Evolutionary conservation across 345 rosid species (phyloP), one percentile per base, ranked within the genome.

Genomic region (Populus euphratica): DNA sequence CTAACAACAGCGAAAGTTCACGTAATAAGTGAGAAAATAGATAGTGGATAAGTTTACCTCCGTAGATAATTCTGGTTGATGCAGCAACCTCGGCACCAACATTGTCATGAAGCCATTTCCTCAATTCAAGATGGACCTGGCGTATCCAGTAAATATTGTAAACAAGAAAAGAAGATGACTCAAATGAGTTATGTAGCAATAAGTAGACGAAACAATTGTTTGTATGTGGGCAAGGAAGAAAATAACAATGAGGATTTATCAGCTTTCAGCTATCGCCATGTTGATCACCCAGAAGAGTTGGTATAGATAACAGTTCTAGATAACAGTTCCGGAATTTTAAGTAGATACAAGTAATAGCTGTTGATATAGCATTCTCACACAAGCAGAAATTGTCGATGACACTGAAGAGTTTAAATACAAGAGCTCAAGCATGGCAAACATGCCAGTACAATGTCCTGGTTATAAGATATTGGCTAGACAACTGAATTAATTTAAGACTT

Each of bases 61-160:
- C 96, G 85, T 90, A 91, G 69, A 90, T 90, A 65, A 91, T 87
- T 85, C 96, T 87, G 31, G 85, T 82, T 63, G 91, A 81, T 33
- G 82, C 85, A 74, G 93, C 93, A 78, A 87, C 85, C 76, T 87
- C 92, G 36, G 86, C 80, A 73, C 91, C 76, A 25, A 86, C 90
- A 80, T 90, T 88, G 56, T 86, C 83, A 4, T 75, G 75, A 56
- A 91, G 88, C 93, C 93, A 91, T 76, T 89, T 87, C 86, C 96
- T 91, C 84, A 91, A 81, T 50, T 87, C 90, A 65, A 31, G 50
- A 83, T 91, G 93, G 63, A 91, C 92, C 96, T 90, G 81, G 39
- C 50, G 68, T 21, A 75, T 63, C 59, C 36, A 72, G 66, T 54
- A 69, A 20, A 72, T 5, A 25, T 29, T 61, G 68, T 31, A 52